phyloP scores from a whole-genome alignment of 495 filamentous ascomycete species.

The Hyaloscypha variabilis region DNA sequence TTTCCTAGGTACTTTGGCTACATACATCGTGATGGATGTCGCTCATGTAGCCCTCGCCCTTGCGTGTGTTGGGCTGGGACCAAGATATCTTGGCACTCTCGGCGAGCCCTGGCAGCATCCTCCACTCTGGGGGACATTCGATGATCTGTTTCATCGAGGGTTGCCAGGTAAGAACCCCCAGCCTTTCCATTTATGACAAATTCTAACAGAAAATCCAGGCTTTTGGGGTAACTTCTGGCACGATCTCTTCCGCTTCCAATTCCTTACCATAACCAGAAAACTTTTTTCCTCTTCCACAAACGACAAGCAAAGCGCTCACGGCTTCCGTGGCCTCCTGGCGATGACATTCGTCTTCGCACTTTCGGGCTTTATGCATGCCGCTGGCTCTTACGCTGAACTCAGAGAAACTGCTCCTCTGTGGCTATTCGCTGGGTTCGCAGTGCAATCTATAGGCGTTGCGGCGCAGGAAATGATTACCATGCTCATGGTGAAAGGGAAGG shows the following conservation, averaged over 20 bases:
- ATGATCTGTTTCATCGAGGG: background rate
- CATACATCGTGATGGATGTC: conserved; percentile 8
- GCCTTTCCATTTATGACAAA: background rate
- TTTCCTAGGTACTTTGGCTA: background rate
- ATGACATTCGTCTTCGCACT: conserved; percentile 21
- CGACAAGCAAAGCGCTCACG: background rate
- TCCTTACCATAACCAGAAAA: background rate
- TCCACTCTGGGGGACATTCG: conserved; percentile 7
- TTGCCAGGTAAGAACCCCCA: conserved; percentile 1
- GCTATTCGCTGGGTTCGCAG: conserved; percentile 53
- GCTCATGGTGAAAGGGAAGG: background rate
- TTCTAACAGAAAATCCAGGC: conserved; percentile 4
- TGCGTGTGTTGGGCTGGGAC: conserved; percentile 1
- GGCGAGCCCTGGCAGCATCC: conserved; percentile 13
- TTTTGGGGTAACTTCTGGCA: conserved; percentile 16
- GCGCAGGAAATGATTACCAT: conserved; percentile 39
- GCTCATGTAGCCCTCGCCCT: background rate
- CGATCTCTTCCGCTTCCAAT: conserved; percentile 12
- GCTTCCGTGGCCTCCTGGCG: background rate
- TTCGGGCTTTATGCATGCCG: conserved; percentile 63
- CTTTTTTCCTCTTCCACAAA: background rate
- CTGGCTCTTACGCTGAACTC: conserved; percentile 55
- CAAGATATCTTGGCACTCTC: background rate
- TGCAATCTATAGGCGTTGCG: conserved; percentile 55
- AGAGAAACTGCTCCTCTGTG: conserved; percentile 40